A percentile compares a stretch with the other conserved stretches of the same genome.
These are phyloP conservation scores for Aurifilum marmelostoma DNA, from an alignment of 2,329 filamentous ascomycete species.

Conservation along the genomic window DNA sequence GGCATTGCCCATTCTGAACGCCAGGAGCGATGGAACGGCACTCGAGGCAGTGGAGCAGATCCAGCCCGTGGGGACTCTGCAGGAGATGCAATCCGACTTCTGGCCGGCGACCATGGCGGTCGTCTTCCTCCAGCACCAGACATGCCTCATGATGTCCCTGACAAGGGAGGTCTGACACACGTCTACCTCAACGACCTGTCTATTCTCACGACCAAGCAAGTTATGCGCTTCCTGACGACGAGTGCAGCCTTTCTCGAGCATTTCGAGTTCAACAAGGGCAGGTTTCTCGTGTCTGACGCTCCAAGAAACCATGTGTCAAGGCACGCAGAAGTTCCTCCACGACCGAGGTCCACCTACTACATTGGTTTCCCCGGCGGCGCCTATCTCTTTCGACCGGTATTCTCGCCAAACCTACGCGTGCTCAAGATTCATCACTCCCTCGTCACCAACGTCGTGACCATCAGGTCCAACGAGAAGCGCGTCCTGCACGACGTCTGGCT, in stretches of 20 bases:
- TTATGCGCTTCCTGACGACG: constrained; percentile 48
- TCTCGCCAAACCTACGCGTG: constrained; percentile 56
- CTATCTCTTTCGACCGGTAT: constrained; percentile 55
- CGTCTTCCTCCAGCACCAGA: constrained; percentile 21
- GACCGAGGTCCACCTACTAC: neutral
- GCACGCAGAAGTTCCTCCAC: neutral
- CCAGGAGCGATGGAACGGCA: neutral
- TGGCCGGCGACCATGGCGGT: constrained; percentile 23
- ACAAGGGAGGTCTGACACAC: constrained; percentile 52
- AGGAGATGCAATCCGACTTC: constrained; percentile 16
- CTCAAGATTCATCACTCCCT: constrained; percentile 63
- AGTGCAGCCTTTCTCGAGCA: constrained; percentile 54
- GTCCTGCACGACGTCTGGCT: constrained; percentile 43
- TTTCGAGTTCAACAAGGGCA: constrained; percentile 50
- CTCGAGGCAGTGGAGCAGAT: constrained; percentile 8
- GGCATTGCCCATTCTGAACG: neutral
- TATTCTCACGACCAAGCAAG: constrained; percentile 49
- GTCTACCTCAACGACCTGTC: constrained; percentile 55
- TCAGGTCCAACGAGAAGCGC: constrained; percentile 44
- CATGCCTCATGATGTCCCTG: constrained; percentile 18
- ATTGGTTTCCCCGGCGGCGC: constrained; percentile 49
- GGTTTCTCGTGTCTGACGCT: constrained; percentile 39
- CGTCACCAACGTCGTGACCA: constrained; percentile 56
- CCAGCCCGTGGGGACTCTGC: constrained; percentile 20
- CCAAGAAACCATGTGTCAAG: neutral